phyloP scores from a whole-genome alignment of 306 rosid species.

The Trifolium fragiferum region DNA sequence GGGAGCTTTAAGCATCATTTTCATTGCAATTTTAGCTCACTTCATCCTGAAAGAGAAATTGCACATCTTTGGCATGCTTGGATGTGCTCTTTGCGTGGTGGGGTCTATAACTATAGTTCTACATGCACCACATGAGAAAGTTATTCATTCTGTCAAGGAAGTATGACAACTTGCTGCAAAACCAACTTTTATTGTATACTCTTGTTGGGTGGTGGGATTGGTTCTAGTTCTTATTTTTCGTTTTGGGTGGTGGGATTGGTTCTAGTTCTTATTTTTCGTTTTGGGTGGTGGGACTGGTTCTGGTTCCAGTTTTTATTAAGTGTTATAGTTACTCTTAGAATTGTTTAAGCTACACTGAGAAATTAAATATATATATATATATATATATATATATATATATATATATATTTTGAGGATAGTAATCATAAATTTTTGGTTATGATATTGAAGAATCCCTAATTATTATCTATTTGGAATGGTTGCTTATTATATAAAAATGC shows the following conservation, averaged over 20 bases:
- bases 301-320: too few species aligned
- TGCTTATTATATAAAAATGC: slow-evolving; percentile 8
- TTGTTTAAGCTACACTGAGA: neutral
- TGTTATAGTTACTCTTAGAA: neutral
- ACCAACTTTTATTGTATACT: slow-evolving; percentile 81
- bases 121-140: slow-evolving; percentile 85
- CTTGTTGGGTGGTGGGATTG: slow-evolving; percentile 44
- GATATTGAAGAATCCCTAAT: neutral
- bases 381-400: too few species aligned
- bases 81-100: slow-evolving; percentile 86
- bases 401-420: neutral
- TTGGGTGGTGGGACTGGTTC: too few species aligned
- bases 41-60: slow-evolving; percentile 76
- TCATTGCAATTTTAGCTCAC: slow-evolving; percentile 94
- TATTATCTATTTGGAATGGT: neutral
- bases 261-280: slow-evolving; percentile 65
- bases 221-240: slow-evolving; percentile 68
- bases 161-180: slow-evolving; percentile 86
- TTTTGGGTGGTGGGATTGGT: too few species aligned
- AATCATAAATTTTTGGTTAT: neutral
- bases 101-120: slow-evolving; percentile 82
- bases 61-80: slow-evolving; percentile 85
- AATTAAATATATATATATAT: too few species aligned
- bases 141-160: slow-evolving; percentile 77
- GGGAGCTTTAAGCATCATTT: slow-evolving; percentile 94